These are phyloP conservation scores for Mycena vitilis DNA, from an alignment of 768 basidiomycete species.

Conservation along the genomic window DNA sequence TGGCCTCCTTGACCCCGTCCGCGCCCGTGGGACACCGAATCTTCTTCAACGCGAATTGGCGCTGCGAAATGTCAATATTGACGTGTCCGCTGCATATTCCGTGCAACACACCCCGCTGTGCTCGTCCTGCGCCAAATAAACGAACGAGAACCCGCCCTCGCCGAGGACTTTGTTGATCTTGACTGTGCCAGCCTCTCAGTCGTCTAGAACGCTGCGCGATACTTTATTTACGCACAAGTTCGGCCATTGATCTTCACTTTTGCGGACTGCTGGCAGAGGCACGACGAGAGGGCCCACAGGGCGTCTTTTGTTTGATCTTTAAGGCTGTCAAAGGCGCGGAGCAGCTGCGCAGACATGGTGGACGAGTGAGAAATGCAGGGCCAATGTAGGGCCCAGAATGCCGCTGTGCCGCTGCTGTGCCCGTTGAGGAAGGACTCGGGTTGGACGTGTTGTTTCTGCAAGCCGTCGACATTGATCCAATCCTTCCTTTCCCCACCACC, in stretches of 20 bases:
- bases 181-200: slow-evolving; percentile 57
- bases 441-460: background rate
- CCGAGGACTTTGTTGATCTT: slow-evolving; percentile 93
- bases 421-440: background rate
- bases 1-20: slow-evolving; percentile 89
- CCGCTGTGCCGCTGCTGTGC: no score
- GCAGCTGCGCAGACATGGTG: slow-evolving; percentile 47
- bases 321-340: slow-evolving; percentile 64
- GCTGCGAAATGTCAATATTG: slow-evolving; percentile 51
- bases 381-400: background rate
- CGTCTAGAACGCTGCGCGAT: slow-evolving; percentile 17
- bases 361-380: slow-evolving; percentile 10
- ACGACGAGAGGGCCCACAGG: slow-evolving; percentile 83
- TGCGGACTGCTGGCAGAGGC: slow-evolving; percentile 83
- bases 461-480: background rate
- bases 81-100: slow-evolving; percentile 15
- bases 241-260: slow-evolving; percentile 96
- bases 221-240: slow-evolving; percentile 65
- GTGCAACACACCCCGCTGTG: slow-evolving; percentile 74
- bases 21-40: slow-evolving; percentile 91
- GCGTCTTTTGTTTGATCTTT: slow-evolving; percentile 87
- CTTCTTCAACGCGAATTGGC: slow-evolving; percentile 97
- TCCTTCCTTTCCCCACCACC: background rate
- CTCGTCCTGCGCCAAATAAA: slow-evolving; percentile 89
- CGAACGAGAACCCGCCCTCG: slow-evolving; percentile 96